Evolutionary conservation across 2,329 filamentous ascomycete genomes (phyloP).

Genomic region (Hawksworthiomyces lignivorus): DNA sequence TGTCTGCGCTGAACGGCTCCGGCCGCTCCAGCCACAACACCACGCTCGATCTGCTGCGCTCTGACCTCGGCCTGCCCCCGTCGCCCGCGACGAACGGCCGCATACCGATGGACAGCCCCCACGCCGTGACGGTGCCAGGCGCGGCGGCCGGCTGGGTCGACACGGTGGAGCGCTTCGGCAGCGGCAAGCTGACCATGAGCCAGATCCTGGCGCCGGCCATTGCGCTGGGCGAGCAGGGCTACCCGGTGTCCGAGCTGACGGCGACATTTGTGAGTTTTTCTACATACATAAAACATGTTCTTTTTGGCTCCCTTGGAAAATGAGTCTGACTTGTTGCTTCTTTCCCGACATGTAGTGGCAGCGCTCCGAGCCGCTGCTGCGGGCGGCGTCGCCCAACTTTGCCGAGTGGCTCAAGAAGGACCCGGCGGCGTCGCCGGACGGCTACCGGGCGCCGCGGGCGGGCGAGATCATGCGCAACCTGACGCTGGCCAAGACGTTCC

Average conservation of each 20-base stretch:
- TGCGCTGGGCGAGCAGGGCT: constrained; percentile 77
- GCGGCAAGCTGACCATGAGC: constrained; percentile 68
- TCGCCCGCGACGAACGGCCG: constrained; percentile 35
- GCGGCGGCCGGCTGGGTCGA: constrained; percentile 93
- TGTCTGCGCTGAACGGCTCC: constrained; percentile 85
- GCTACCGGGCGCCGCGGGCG: constrained; percentile 64
- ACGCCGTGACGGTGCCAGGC: constrained; percentile 81
- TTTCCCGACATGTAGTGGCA: constrained; percentile 67
- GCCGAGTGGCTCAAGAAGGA: constrained; percentile 82
- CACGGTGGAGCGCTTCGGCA: constrained; percentile 79
- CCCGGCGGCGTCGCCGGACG: constrained; percentile 50
- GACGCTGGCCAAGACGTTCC: constrained; percentile 72
- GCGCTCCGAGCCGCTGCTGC: constrained; percentile 53
- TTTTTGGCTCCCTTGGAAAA: constrained; percentile 12
- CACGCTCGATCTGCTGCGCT: constrained; percentile 62
- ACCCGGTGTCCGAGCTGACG: constrained; percentile 77
- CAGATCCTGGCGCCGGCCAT: constrained; percentile 79
- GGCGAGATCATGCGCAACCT: constrained; percentile 90
- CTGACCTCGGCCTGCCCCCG: constrained; percentile 54
- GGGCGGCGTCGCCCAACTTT: constrained; percentile 73
- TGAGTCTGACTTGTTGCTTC: background rate
- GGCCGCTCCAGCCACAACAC: constrained; percentile 68
- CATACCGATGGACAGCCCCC: constrained; percentile 61
- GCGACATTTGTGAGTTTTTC: constrained; percentile 51
- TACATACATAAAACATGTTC: too few species aligned